Evolutionary conservation across 1,284 basidiomycete genomes (phyloP), one percentile per base, ranked within the genome.

Genomic region (Thecaphora thlaspeos): DNA sequence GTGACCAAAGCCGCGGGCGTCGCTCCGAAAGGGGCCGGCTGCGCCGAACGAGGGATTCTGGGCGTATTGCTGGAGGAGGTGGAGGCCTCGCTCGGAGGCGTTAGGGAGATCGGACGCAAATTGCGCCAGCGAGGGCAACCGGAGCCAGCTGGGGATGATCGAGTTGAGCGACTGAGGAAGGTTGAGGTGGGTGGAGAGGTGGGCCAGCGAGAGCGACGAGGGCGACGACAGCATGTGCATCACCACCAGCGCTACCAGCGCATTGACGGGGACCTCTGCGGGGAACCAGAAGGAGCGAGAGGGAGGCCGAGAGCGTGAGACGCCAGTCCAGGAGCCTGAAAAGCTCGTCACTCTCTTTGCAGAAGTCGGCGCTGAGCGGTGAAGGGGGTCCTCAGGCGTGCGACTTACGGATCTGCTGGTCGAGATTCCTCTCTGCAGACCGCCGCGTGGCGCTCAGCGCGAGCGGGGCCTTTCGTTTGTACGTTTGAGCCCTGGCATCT

Each of bases 91-190:
- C 40, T 67, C 46, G 17, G 68, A 70, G 11, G 70, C 67, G 40
- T 71, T 71, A 34, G 70, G 70, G 1, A 71, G 49, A 17, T 71
- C 70, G 12, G 65, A 59, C 7, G 70, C 55, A 30, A 70, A 71
- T 2, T 43, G 60, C 9, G 57, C 68, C 8, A 71, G 49, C 32
- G 55, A 61, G 12, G 67, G 68, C 26, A 70, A 42, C 1, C 68
- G 36, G 30, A 60, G 51, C 70, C 70, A 71, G 14, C 60, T 54
- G 15, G 70, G 70, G 22, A 71, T 54, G 41, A 71, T 61, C 14
- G 56, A 58, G 38, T 71, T 64, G 2, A 70, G 54, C 37, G 59
- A 61, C 26, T 57, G 51, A 2, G 64, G 56, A 3, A 70, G 56
- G 44, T 68, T 68, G 18, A 70, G 41, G n/a, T 70, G 68, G 1